These are phyloP conservation scores for Chamaecrista fasciculata DNA, from an alignment of 306 rosid species.

Conservation along the genomic window DNA sequence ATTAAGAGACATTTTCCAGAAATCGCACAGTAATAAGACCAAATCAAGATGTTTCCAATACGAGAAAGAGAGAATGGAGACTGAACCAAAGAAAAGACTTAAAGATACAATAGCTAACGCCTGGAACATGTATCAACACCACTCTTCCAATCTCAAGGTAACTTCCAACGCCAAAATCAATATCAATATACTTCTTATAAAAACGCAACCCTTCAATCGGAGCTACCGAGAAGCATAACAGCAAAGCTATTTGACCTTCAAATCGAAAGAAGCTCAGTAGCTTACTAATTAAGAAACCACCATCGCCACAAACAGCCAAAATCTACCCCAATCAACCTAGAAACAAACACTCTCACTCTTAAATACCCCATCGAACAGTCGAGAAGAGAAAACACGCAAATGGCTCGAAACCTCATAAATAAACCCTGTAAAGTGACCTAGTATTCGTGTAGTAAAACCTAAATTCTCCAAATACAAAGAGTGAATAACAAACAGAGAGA, in stretches of 20 bases:
- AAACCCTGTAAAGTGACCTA: not conserved
- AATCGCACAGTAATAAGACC: not conserved
- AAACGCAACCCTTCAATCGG: not conserved
- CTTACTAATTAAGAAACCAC: slow-evolving; percentile 28
- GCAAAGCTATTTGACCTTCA: slow-evolving; percentile 8
- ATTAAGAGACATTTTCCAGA: not conserved
- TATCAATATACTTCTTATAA: too few species aligned
- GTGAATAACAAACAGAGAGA: not conserved
- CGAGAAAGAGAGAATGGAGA: not conserved
- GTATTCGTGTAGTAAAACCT: not conserved
- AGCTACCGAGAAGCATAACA: not conserved
- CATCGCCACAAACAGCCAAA: not conserved
- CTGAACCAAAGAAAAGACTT: not conserved
- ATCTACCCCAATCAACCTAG: not conserved
- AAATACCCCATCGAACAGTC: slow-evolving; percentile 7
- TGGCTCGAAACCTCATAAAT: not conserved
- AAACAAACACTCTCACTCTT: not conserved
- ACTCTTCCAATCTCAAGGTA: not conserved
- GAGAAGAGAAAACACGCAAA: not conserved
- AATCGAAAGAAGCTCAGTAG: not conserved
- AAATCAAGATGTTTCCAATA: not conserved
- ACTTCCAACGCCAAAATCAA: not conserved
- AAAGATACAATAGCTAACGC: not conserved
- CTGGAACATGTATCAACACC: not conserved
- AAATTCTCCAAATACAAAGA: not conserved